A percentile compares a stretch with the other conserved stretches of the same genome.
These are phyloP conservation scores for Aspergillus olivimuriae DNA, from an alignment of 495 filamentous ascomycete species.

Conservation along the genomic window DNA sequence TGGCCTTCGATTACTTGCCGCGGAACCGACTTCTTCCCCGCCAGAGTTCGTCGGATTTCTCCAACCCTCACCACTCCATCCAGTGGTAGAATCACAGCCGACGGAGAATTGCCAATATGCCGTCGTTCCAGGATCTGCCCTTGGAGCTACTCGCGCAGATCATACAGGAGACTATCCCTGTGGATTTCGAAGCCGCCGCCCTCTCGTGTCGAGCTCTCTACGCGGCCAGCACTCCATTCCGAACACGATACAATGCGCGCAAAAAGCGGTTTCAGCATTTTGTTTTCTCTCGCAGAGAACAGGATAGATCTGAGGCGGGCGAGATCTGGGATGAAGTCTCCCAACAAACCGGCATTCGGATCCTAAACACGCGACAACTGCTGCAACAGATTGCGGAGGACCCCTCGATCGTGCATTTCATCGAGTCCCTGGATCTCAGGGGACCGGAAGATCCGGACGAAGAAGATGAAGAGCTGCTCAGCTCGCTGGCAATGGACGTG, in stretches of 20 bases:
- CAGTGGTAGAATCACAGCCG: too few species aligned
- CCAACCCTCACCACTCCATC: too few species aligned
- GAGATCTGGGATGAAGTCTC: slow-evolving; percentile 1
- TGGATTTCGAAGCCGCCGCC: slow-evolving; percentile 2
- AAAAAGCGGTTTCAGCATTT: slow-evolving; percentile 4
- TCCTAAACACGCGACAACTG: slow-evolving; percentile 1
- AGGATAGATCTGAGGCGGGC: neutral
- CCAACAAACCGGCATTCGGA: slow-evolving; percentile 3
- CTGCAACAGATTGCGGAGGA: slow-evolving; percentile 3
- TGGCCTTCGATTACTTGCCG: too few species aligned
- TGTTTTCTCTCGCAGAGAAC: neutral
- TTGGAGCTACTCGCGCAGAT: slow-evolving; percentile 3
- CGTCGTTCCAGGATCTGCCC: slow-evolving; percentile 2
- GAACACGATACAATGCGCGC: slow-evolving; percentile 1
- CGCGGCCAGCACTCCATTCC: slow-evolving; percentile 3
- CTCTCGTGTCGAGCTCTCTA: slow-evolving; percentile 3
- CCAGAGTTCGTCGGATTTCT: too few species aligned
- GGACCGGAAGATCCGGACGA: neutral
- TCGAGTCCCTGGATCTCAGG: slow-evolving; percentile 1
- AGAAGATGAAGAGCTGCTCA: slow-evolving; percentile 1
- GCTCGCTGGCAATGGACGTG: neutral
- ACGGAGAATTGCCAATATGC: too few species aligned
- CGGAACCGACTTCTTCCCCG: too few species aligned
- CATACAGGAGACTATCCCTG: neutral
- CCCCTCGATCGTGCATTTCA: slow-evolving; percentile 1